Percentiles rank a stretch among this genome's conserved stretches.
Evolutionary conservation across 2,329 filamentous ascomycete species (phyloP).

Genomic region (Trichoderma brevicompactum): DNA sequence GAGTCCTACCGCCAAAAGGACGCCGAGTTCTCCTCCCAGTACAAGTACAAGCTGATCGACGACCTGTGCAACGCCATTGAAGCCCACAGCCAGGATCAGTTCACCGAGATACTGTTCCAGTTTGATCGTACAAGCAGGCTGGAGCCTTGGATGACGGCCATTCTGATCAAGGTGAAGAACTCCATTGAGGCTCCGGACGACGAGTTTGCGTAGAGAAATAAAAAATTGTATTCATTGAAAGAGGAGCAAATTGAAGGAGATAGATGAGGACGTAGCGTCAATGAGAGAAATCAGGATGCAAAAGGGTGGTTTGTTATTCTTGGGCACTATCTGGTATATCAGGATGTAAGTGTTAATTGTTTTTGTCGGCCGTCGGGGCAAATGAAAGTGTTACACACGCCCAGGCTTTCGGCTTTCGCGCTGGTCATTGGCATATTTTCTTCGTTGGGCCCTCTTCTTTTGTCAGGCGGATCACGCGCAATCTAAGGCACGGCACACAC

Average conservation of each 20-base stretch:
- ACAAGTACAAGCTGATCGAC: conserved; percentile 79
- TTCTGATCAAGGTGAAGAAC: conserved; percentile 82
- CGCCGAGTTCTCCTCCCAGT: conserved; percentile 72
- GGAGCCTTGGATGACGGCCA: conserved; percentile 95
- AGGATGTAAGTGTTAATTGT: not conserved
- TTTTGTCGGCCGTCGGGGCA: not conserved
- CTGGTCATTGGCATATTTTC: not conserved
- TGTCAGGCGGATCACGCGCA: not conserved
- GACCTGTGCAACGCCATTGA: conserved; percentile 79
- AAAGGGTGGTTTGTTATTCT: not conserved
- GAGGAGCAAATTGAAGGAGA: not conserved
- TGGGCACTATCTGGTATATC: conserved; percentile 18
- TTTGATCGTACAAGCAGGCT: conserved; percentile 92
- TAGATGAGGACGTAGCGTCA: not conserved
- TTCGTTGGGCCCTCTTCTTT: no score
- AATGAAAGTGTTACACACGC: conserved; percentile 6
- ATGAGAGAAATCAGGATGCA: not conserved
- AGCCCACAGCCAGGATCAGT: conserved; percentile 77
- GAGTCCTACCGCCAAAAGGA: conserved; percentile 83
- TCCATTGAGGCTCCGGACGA: conserved; percentile 66
- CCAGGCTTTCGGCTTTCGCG: not conserved
- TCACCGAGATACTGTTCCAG: conserved; percentile 84
- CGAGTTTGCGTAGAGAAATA: conserved; percentile 46
- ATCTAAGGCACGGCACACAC: not conserved
- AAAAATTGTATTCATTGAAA: not conserved